Base-by-base conservation (phyloP, 2,329 filamentous ascomycete genomes). In the Hyphodiscus sp. region DNA sequence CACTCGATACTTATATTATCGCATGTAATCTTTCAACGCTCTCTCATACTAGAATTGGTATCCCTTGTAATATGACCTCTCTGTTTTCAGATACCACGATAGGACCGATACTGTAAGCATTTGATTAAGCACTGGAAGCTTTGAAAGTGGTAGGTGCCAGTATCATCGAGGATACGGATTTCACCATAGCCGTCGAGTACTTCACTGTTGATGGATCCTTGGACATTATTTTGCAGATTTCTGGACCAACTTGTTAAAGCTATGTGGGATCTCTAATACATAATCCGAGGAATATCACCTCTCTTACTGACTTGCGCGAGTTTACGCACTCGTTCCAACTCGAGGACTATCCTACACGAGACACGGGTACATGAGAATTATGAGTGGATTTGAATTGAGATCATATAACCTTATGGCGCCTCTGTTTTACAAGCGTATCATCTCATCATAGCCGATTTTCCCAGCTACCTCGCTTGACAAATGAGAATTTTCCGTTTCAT, bases 271-370 rank as follows among this genome's bases (percentile, higher is more conserved):
- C 76, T 49, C 70, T 87, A 2, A 72, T 70, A 1, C 69, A 68
- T 61, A 87, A 87, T 61, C 82, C 82, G 0, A 70, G 78, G 52
- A 73, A 75, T 51, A 69, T 87, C 46, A 70, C 69, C 13, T 68
- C 68, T n/a, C 68, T 87, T 0, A 69, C 68, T 1, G 76, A 81
- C 8, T 68, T 85, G 2, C 72, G 72, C 1, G 68, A 70, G 29
- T 85, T 82, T 59, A 86, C 82, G 0, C 78, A 79, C 23, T 45
- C 50, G 16, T 51, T 45, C 38, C 18, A 38, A 18, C 16, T 46
- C 11, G 84, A 87, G 61, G 74, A 77, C 20, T 87, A 76, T 58
- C 83, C 83, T 0, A 68, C 73, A 47, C 74, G 81, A 11, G 73
- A 86, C 67, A 85, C 81, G 0, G 68, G 53, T 0, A 41, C 72